Percentiles rank a stretch among this genome's conserved stretches.
phyloP scores from a whole-genome alignment of 2,329 filamentous ascomycete species.

The Incumbomyces delicatus region DNA sequence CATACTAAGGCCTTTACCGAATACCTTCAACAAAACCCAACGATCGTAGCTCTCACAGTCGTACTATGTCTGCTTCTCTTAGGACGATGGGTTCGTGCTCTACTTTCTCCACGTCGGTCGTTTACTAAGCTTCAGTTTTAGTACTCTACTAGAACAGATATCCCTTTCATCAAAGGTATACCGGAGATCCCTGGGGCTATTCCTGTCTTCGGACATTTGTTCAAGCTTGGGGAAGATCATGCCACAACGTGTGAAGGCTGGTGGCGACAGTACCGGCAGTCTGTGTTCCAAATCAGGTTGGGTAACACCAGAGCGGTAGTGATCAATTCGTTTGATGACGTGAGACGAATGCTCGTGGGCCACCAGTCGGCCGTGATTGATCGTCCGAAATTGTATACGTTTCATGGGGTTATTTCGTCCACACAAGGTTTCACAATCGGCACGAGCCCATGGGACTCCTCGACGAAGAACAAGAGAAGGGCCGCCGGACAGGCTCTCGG shows the following conservation, averaged over 20 bases:
- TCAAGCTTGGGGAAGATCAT: slow-evolving; percentile 47
- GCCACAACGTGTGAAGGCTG: slow-evolving; percentile 43
- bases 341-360: slow-evolving; percentile 57
- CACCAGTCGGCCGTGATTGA: slow-evolving; percentile 66
- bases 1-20: too few species aligned
- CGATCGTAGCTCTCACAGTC: background rate
- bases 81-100: background rate
- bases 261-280: slow-evolving; percentile 44
- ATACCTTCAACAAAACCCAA: background rate
- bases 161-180: slow-evolving; percentile 46
- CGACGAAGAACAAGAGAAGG: slow-evolving; percentile 61
- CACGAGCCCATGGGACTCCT: slow-evolving; percentile 67
- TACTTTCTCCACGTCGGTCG: too few species aligned
- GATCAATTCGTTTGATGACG: slow-evolving; percentile 62
- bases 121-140: background rate
- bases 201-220: slow-evolving; percentile 50
- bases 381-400: slow-evolving; percentile 63
- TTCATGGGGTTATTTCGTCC: slow-evolving; percentile 62
- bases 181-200: slow-evolving; percentile 47
- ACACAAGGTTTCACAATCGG: slow-evolving; percentile 69
- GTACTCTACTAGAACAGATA: slow-evolving; percentile 33
- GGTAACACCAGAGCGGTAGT: slow-evolving; percentile 51
- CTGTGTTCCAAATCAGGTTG: slow-evolving; percentile 45
- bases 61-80: background rate
- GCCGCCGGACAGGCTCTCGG: slow-evolving; percentile 65